Base-by-base conservation (phyloP, 805 yeast species). In the Lachancea waltii region DNA sequence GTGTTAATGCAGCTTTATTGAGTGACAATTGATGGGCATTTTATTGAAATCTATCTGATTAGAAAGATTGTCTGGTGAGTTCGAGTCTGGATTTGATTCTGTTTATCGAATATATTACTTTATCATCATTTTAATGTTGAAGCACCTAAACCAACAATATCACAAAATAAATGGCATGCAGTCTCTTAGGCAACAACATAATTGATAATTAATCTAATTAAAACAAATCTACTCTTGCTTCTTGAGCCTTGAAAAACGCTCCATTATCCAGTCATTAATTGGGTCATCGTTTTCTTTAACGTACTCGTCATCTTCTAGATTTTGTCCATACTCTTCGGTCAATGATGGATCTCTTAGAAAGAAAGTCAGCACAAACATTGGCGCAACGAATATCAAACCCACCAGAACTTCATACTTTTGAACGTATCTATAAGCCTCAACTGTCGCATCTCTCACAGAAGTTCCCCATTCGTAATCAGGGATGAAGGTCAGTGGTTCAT, bases 341-440 rank as follows among this genome's bases (percentile, higher is more conserved):
- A 54, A 41, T 28, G 42, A 39, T 4, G 58, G 45, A 36, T 54
- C 56, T 41, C 58, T 48, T 28, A 53, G 30, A 30, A 50, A 53
- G 14, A 53, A 33, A 1, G 60, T 50, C 16, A 54, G 47, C 11
- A 45, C 32, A 8, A 54, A 30, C 34, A 54, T 36, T 19, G 58
- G 60, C 5, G 39, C 58, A 36, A 45, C 39, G 35, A 54, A 53
- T 2, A 51, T 50, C 30, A 54, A 32, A 9, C 54, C 58, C 7
- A 73, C 70, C 36, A 73, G 62, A 40, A 77, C 68, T 56, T 79
- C 70, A 38, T 76, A 53, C 50, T 69, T 68, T 59, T 81, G 87
- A 35, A 77, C 68, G 40, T 76, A 62, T 41, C 69, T 70, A 55
- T 81, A 81, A 2, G 83, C 71, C 33, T 53, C 60, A 3, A 78